Conservation (phyloP, 2,329 filamentous ascomycete species). For the Fusarium decemcellulare region DNA sequence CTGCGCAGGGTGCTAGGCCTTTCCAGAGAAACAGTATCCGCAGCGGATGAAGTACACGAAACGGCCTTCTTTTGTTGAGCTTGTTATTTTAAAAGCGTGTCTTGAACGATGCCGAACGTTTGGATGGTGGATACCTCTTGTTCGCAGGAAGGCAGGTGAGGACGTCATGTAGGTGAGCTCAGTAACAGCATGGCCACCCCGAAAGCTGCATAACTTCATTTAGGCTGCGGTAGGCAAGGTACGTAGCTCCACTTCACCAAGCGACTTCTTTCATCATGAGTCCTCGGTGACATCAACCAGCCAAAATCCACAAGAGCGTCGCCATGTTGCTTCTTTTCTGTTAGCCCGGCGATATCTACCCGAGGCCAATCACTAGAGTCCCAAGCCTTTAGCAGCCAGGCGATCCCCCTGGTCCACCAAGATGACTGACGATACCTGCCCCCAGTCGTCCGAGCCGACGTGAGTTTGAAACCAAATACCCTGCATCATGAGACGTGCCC, state of each 20-base stretch:
- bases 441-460: slow-evolving; percentile 61
- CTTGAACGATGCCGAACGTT: slow-evolving; percentile 6
- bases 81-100: neutral
- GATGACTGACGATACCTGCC: slow-evolving; percentile 61
- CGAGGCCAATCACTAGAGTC: neutral
- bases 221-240: neutral
- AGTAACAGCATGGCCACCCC: slow-evolving; percentile 42
- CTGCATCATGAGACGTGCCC: slow-evolving; percentile 16
- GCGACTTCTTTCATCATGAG: slow-evolving; percentile 27
- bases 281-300: slow-evolving; percentile 34
- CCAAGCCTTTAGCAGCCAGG: neutral
- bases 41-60: no score
- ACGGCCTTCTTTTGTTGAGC: neutral
- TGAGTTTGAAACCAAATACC: slow-evolving; percentile 49
- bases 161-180: slow-evolving; percentile 31
- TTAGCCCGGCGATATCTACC: neutral
- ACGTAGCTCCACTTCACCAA: slow-evolving; percentile 12
- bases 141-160: slow-evolving; percentile 32
- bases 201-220: slow-evolving; percentile 37
- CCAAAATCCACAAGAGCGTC: slow-evolving; percentile 9
- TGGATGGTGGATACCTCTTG: slow-evolving; percentile 17
- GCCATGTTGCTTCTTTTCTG: slow-evolving; percentile 7
- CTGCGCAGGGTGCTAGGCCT: slow-evolving; percentile 20
- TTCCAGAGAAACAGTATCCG: neutral
- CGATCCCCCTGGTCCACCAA: neutral